Evolutionary conservation across 306 rosid genomes (phyloP).

Genomic region (Vigna unguiculata): DNA sequence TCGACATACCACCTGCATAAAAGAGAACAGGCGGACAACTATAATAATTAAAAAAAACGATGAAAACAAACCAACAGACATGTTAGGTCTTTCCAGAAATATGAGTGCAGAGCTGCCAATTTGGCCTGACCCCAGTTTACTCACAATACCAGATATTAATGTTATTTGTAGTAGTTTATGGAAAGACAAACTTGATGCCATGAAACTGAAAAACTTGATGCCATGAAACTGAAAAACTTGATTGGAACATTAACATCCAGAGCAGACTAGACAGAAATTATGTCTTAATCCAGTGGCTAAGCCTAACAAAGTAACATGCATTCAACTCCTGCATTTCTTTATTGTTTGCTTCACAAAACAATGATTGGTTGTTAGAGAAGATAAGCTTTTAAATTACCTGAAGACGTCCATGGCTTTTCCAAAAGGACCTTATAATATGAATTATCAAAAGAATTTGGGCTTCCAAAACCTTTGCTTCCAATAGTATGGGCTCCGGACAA

Average conservation of each 20-base stretch:
- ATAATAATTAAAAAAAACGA: not conserved
- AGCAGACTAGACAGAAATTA: conserved; percentile 23
- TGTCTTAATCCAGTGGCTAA: conserved; percentile 15
- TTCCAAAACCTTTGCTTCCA: conserved; percentile 95
- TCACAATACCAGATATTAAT: not conserved
- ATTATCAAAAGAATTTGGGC: conserved; percentile 81
- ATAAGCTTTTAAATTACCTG: conserved; percentile 60
- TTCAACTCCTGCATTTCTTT: conserved; percentile 30
- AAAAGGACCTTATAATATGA: conserved; percentile 88
- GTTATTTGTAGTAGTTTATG: conserved; percentile 10
- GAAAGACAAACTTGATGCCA: not conserved
- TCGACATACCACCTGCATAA: conserved; percentile 74
- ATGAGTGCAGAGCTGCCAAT: not conserved
- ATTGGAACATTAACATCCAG: conserved; percentile 33
- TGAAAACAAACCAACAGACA: conserved; percentile 26
- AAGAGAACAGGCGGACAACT: conserved; percentile 38
- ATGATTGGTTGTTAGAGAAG: conserved; percentile 1
- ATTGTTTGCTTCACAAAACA: conserved; percentile 24
- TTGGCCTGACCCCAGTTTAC: not conserved
- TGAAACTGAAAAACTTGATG: conserved; percentile 27
- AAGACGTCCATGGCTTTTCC: conserved; percentile 74
- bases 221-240: conserved; percentile 27
- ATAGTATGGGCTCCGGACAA: conserved; percentile 96
- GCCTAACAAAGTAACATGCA: not conserved
- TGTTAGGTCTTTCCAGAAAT: conserved; percentile 1